Evolutionary conservation across 2,329 filamentous ascomycete genomes (phyloP), one percentile per base, ranked within the genome.

Genomic region (Coniella lustricola): DNA sequence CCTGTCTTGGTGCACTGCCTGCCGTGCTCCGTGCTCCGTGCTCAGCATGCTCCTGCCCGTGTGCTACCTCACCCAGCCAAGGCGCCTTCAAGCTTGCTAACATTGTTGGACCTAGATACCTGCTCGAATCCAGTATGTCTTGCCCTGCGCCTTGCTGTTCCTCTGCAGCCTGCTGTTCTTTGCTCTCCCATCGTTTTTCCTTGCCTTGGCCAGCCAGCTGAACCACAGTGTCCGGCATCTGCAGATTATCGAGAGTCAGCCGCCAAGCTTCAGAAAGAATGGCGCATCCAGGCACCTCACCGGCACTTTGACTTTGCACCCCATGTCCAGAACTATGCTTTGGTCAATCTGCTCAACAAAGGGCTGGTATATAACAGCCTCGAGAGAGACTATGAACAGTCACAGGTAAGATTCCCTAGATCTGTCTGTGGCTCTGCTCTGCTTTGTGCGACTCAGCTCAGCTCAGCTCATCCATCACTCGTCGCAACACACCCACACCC

Each of bases 171-270:
- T 22, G 34, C 37, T 38, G 41, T 44, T 47, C 22, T 16, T 40
- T 38, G 12, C 32, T 14, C 45, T 35, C 36, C n/a, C n/a, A n/a
- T n/a, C n/a, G n/a, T n/a, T n/a, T n/a, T n/a, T n/a, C n/a, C n/a
- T n/a, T n/a, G n/a, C n/a, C n/a, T 18, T 35, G 45, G 51, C 56
- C 52, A 58, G 20, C 43, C 44, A 54, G 53, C 50, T 57, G 59
- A 65, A 64, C 65, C 60, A 69, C 63, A 56, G 56, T 55, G 55
- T 51, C 56, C 57, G 17, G 33, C 45, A 13, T 13, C 42, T 60
- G 57, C 69, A 84, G 81, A 82, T 70, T 84, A 82, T 69, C 75
- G 76, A 66, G 81, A 84, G 64, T 82, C 81, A 37, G 81, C 81
- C 47, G 75, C 78, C 67, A 82, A 81, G 62, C 77, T 84, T 57